Evolutionary conservation across 108 stramenopile species (phyloP).

Genomic region (Skeletonema marinoi): DNA sequence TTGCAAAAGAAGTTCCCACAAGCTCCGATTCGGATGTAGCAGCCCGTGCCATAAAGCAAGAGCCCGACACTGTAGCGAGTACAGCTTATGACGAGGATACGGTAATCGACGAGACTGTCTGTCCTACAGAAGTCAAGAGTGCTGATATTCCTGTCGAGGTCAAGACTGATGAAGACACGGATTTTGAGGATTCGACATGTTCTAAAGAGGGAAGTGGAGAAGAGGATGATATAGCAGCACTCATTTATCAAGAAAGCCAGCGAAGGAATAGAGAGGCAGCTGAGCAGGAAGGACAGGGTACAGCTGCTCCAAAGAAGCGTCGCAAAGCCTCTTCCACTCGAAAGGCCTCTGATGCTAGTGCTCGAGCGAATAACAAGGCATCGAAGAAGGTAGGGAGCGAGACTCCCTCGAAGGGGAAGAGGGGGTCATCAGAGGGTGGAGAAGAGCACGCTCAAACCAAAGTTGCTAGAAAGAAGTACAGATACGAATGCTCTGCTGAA

Average conservation of each 20-base stretch:
- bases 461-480: background rate
- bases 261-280: background rate
- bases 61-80: background rate
- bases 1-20: background rate
- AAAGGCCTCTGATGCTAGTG: too few species aligned
- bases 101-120: background rate
- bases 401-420: too few species aligned
- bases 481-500: background rate
- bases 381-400: too few species aligned
- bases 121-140: background rate
- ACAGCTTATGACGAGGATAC: background rate
- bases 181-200: background rate
- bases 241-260: background rate
- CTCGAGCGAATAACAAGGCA: too few species aligned
- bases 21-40: background rate
- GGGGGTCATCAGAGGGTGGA: too few species aligned
- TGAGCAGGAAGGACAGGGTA: too few species aligned
- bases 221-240: background rate
- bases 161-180: background rate
- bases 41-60: background rate
- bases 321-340: too few species aligned
- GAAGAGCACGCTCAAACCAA: too few species aligned
- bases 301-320: background rate
- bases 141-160: background rate
- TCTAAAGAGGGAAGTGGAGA: background rate